phyloP scores from a whole-genome alignment of 148 eudicot genomes.

The Spergularia marina region DNA sequence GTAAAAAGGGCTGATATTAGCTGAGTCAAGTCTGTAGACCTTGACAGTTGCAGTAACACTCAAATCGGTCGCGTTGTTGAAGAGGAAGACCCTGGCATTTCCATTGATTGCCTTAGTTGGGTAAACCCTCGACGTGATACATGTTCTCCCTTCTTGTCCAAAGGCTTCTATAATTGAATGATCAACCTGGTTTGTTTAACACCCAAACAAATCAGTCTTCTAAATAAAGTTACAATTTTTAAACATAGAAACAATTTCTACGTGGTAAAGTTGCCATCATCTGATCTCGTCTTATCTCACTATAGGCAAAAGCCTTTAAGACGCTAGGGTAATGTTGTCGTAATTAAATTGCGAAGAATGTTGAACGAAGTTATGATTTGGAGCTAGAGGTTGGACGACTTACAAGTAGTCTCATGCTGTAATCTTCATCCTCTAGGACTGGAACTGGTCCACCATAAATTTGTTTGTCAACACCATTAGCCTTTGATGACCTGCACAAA shows the following conservation, averaged over 20 bases:
- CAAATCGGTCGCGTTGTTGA: constrained; percentile 57
- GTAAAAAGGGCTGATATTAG: constrained; percentile 32
- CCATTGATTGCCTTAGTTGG: constrained; percentile 62
- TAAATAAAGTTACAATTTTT: neutral
- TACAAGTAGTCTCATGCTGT: constrained; percentile 69
- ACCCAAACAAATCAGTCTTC: neutral
- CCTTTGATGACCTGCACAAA: constrained; percentile 61
- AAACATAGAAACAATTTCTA: neutral
- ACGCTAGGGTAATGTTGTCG: no score
- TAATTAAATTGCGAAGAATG: no score
- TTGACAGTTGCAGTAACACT: constrained; percentile 57
- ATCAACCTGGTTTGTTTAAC: constrained; percentile 45
- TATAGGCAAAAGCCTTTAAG: no score
- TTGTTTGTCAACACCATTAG: constrained; percentile 50
- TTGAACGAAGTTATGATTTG: neutral
- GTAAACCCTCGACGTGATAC: constrained; percentile 58
- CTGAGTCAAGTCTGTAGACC: constrained; percentile 46
- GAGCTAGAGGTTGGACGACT: constrained; percentile 24
- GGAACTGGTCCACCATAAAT: constrained; percentile 70
- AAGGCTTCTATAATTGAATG: constrained; percentile 70
- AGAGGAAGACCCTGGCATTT: constrained; percentile 47
- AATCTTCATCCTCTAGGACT: constrained; percentile 65
- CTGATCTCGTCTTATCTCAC: no score
- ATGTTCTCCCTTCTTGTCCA: constrained; percentile 70
- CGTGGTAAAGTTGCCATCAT: neutral